Evolutionary conservation across 768 basidiomycete species (phyloP).

Genomic region (Boletellus ananas): DNA sequence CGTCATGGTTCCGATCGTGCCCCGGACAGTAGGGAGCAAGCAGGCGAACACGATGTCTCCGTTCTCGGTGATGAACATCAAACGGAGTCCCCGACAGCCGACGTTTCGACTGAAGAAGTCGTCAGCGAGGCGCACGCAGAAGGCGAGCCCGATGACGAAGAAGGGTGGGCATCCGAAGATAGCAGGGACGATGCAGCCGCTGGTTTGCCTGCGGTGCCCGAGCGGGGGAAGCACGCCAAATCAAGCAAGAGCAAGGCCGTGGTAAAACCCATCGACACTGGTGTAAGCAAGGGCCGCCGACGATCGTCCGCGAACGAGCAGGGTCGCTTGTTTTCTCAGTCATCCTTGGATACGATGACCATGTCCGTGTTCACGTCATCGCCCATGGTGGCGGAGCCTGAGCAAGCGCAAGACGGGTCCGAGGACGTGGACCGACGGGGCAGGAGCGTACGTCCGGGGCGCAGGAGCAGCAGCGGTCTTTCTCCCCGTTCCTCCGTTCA

Average conservation of each 20-base stretch:
- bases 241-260: conserved; percentile 18
- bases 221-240: conserved; percentile 25
- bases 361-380: neutral
- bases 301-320: conserved; percentile 11
- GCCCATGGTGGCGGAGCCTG: conserved; percentile 2
- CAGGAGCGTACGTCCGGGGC: conserved; percentile 15
- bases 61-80: conserved; percentile 13
- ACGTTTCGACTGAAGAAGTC: conserved; percentile 2
- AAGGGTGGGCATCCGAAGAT: conserved; percentile 62
- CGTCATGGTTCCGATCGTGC: conserved; percentile 16
- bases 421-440: conserved; percentile 21
- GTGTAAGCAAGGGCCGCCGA: conserved; percentile 10
- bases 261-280: conserved; percentile 1
- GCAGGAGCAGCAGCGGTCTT: conserved; percentile 8
- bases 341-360: neutral
- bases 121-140: conserved; percentile 3
- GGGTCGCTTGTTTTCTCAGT: neutral
- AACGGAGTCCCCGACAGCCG: conserved; percentile 2
- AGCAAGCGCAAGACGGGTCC: neutral
- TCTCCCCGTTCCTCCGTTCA: conserved; percentile 22
- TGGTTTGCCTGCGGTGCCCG: conserved; percentile 7
- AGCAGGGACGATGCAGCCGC: conserved; percentile 27
- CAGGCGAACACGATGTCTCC: conserved; percentile 18
- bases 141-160: conserved; percentile 43
- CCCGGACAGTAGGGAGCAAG: conserved; percentile 25